phyloP scores from a whole-genome alignment of 78 protist genomes.

The Dictyostelium brefeldianum region DNA sequence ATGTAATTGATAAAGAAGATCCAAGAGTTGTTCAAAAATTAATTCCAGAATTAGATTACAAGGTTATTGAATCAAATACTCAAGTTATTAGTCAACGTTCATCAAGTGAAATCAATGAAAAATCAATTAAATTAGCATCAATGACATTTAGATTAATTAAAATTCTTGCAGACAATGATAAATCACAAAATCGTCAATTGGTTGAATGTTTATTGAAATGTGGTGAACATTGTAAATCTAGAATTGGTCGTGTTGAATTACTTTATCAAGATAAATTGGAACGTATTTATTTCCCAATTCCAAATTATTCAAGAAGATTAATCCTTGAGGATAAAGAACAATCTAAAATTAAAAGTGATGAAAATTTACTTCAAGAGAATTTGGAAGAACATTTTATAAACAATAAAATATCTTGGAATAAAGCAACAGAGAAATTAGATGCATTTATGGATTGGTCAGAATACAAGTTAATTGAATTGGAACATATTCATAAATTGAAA shows the following conservation, averaged over 20 bases:
- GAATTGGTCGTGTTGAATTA: conserved; percentile 83
- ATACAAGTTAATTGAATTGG: conserved; percentile 67
- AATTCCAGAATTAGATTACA: conserved; percentile 67
- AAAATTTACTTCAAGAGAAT: conserved; percentile 65
- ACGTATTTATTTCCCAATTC: conserved; percentile 83
- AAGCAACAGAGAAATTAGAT: conserved; percentile 72
- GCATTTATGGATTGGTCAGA: conserved; percentile 80
- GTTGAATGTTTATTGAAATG: conserved; percentile 54
- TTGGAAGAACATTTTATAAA: conserved; percentile 55
- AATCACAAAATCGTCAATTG: conserved; percentile 57
- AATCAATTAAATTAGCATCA: conserved; percentile 72
- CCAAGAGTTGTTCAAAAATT: conserved; percentile 50
- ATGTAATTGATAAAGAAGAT: conserved; percentile 66
- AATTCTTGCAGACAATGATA: conserved; percentile 69
- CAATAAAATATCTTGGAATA: conserved; percentile 75
- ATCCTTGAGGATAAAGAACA: conserved; percentile 56
- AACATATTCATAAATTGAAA: conserved; percentile 51
- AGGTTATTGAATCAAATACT: conserved; percentile 65
- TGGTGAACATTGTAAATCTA: conserved; percentile 79
- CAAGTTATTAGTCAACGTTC: background rate
- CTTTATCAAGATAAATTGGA: conserved; percentile 54
- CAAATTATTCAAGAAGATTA: conserved; percentile 40
- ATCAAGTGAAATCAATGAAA: conserved; percentile 33
- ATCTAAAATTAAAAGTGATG: conserved; percentile 67
- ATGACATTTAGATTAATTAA: conserved; percentile 78